Base-by-base conservation (phyloP, 1,284 basidiomycete genomes). In the Taiwanofungus camphoratus region DNA sequence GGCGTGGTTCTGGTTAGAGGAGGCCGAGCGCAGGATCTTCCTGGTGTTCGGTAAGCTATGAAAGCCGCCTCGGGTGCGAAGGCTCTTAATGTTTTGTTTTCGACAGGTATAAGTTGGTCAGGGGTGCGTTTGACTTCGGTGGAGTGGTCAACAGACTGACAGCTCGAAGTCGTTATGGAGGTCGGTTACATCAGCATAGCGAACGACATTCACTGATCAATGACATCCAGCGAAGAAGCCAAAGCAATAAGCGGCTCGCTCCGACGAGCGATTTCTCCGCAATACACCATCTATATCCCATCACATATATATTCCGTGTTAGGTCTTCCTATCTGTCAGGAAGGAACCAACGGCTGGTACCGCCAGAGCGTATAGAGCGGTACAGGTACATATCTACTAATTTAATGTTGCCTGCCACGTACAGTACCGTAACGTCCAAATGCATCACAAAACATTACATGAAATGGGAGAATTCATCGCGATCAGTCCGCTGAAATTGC, bases 1-100 rank as follows among this genome's bases (percentile, higher is more conserved):
- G 87, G 84, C 61, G 96, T 99, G 2, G 94, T 99, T 3, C 67
- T 98, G 33, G 79, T 99, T 16, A 74, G 94, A 58, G 96, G 96
- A 11, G 96, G 96, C 6, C 79, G 93, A 68, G 87, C 93, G 3
- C 94, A 98, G 72, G 96, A 99, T 82, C 76, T 98, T 62, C 94
- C 94, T 27, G 93, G 94, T 79, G 87, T 96, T 24, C 81, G 87
- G 93, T 95, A 61, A 48, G 88, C 71, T 2, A 5, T 22, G 41
- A 34, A 39, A 19, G 35, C 15, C 2, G 21, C 5, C 9, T 29
- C 20, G 15, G n/a, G 35, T 29, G 16, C 21, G n/a, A 36, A 29
- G 44, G 42, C 31, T 42, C 20, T 35, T 24, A 41, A 35, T 21
- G 15, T 48, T 23, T n/a, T 5, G 41, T 42, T 42, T 16, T 30